A percentile compares a stretch with the other conserved stretches of the same genome.
These are phyloP conservation scores for Arabidopsis suecica DNA, from an alignment of 345 rosid species.

Conservation along the genomic window DNA sequence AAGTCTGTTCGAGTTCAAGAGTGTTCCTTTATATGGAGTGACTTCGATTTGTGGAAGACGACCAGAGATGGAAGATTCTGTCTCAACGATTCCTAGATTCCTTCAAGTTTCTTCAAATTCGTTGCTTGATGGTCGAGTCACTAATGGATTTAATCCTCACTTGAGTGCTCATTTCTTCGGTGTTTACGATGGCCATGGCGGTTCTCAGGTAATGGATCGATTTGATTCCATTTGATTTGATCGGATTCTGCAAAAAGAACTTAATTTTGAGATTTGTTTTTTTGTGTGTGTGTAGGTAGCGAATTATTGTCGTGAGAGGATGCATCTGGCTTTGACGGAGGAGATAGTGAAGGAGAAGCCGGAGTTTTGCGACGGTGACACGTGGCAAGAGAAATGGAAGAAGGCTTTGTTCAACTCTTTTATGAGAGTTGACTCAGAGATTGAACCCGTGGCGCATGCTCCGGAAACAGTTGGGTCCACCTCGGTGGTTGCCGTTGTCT, in stretches of 20 bases:
- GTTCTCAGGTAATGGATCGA: conserved; percentile 57
- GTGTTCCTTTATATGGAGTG: conserved; percentile 62
- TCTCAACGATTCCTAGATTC: conserved; percentile 57
- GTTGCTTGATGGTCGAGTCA: conserved; percentile 37
- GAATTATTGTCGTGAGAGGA: conserved; percentile 62
- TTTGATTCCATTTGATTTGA: background rate
- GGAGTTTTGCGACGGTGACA: conserved; percentile 43
- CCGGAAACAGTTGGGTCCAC: conserved; percentile 90
- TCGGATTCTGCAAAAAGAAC: background rate
- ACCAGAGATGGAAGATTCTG: conserved; percentile 85
- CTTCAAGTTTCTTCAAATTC: conserved; percentile 50
- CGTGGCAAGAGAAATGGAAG: conserved; percentile 64
- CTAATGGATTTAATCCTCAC: conserved; percentile 41
- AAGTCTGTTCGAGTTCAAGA: conserved; percentile 41
- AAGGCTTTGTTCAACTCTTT: conserved; percentile 65
- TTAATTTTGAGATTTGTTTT: conserved; percentile 7
- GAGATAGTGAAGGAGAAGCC: conserved; percentile 57
- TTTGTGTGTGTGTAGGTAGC: conserved; percentile 55
- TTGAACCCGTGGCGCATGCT: conserved; percentile 46
- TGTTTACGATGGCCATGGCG: conserved; percentile 86
- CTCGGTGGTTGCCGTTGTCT: conserved; percentile 69
- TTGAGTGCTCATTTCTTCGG: conserved; percentile 65
- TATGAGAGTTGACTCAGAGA: conserved; percentile 67
- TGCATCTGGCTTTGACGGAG: conserved; percentile 71
- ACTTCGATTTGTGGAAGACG: conserved; percentile 72